Conservation (phyloP, 805 yeast genomes). For the Sungouiozyma ichnusensis region DNA sequence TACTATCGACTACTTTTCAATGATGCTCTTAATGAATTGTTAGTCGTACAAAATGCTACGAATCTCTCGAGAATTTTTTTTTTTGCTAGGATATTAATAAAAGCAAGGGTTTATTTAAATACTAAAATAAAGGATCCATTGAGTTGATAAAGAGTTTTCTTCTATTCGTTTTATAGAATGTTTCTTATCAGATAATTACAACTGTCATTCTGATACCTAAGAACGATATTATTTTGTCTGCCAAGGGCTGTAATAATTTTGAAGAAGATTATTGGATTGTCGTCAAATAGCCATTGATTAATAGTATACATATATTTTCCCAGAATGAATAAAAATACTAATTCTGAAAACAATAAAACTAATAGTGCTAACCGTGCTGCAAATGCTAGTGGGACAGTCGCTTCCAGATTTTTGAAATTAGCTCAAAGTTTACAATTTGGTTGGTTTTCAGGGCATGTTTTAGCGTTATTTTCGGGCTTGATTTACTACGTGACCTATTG, state of each 20-base stretch:
- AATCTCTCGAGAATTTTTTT: too few relatives aligned
- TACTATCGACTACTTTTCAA: not conserved
- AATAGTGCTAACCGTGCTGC: too few relatives aligned
- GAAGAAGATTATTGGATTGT: not conserved
- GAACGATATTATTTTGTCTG: too few relatives aligned
- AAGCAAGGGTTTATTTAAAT: not conserved
- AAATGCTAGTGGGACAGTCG: constrained; percentile 1
- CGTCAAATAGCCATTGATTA: not conserved
- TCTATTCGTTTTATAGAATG: too few relatives aligned
- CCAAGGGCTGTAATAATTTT: too few relatives aligned
- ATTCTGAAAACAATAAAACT: not conserved
- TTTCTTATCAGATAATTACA: too few relatives aligned
- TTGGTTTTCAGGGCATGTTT: constrained; percentile 63
- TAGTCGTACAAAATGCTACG: not conserved
- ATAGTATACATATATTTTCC: not conserved
- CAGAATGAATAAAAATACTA: not conserved
- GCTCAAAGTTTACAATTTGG: constrained; percentile 51
- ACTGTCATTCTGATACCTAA: too few relatives aligned
- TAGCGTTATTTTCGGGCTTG: constrained; percentile 33
- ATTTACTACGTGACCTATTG: constrained; percentile 29
- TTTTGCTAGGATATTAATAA: not conserved
- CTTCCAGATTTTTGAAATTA: constrained; percentile 10
- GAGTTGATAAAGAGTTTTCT: not conserved
- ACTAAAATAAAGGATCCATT: not conserved
- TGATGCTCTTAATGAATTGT: not conserved